Evolutionary conservation across 371 early-diverging fungal genomes (phyloP), one percentile per base, ranked within the genome.

Genomic region (Mucor racemosus): DNA sequence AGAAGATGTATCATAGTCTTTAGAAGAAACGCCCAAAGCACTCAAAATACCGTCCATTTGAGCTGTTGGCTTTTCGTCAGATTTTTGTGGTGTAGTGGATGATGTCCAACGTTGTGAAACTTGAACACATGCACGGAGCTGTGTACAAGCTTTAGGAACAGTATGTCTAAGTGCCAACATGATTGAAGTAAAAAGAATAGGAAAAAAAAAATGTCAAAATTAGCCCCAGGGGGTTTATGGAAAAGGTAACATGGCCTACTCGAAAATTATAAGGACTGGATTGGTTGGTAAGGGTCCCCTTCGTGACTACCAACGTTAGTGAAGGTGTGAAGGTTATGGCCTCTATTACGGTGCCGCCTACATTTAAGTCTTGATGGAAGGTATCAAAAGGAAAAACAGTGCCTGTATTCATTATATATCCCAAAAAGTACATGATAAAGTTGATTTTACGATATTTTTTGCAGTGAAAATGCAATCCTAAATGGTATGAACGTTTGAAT

Each of bases 11-110:
- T 17, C 31, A 1, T 64, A 62, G 17, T 38, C 56, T 19, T 59
- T 68, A 34, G 44, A 55, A 34, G 44, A 55, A 0, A 55, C 33
- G 3, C 55, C 63, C 38, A 73, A 64, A 7, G 64, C 69, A 26
- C 17, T 67, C 33, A 73, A 44, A 42, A 73, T 73, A 15, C 74
- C 74, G 21, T 69, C 67, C 42, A 69, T 60, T 56, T 73, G 69
- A 44, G 40, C 53, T 55, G 68, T 55, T 13, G 55, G n/a, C 42
- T 60, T 41, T 17, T 66, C 63, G 21, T 55, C 61, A 11, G 46
- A 13, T n/a, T 53, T 50, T 58, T 38, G 59, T 60, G 60, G 50
- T 11, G 60, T 34, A 4, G 50, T 53, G 11, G 46, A 60, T 0
- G 62, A 55, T n/a, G 21, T 60, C 53, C 50, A 66, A 15, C 69